Base-by-base conservation (phyloP, 345 rosid genomes). In the Eucalyptus cloeziana region DNA sequence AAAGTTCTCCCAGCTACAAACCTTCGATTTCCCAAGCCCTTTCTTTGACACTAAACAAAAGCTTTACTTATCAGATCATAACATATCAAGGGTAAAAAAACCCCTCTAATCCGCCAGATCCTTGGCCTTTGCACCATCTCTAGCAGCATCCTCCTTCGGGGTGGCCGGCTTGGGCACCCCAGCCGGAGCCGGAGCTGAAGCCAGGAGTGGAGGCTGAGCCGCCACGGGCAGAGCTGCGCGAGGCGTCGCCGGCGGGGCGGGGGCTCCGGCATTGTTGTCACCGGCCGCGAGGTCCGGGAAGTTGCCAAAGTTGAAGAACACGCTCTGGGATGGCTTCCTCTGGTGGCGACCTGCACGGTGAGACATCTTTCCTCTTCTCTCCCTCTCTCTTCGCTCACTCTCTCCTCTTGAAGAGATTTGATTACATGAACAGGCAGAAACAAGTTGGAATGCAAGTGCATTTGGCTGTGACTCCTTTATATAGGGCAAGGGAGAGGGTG, bases 291-390 rank as follows among this genome's bases (percentile, higher is more conserved):
- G 86, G 5, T 40, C 60, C 6, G 86, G 58, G 33, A 88, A 67
- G 88, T 89, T 89, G 33, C 76, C 89, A 7, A 89, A 31, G 87
- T 85, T 30, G 87, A 90, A 5, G 90, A 87, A 86, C 27, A 88
- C 88, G 54, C 87, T 86, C 87, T 88, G 91, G 19, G 91, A 90
- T 19, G 87, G 87, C 89, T 86, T 91, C 85, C 93, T 87, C 44
- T 87, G 86, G 83, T 91, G 93, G 89, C 91, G 90, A 49, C 81
- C 87, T 43, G 81, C 45, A 54, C 87, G 88, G 10, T 86, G 56
- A 21, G 93, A 91, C 93, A 91, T 90, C 24, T 8, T 69, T 31
- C 10, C 19, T 27, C 54, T 60, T 0, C 15, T 76, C 85, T 76
- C 27, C 22, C 1, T 37, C 25, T 19, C 24, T 21, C 85, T 40